Base-by-base conservation (phyloP, 768 basidiomycete genomes). In the Russula foetens region DNA sequence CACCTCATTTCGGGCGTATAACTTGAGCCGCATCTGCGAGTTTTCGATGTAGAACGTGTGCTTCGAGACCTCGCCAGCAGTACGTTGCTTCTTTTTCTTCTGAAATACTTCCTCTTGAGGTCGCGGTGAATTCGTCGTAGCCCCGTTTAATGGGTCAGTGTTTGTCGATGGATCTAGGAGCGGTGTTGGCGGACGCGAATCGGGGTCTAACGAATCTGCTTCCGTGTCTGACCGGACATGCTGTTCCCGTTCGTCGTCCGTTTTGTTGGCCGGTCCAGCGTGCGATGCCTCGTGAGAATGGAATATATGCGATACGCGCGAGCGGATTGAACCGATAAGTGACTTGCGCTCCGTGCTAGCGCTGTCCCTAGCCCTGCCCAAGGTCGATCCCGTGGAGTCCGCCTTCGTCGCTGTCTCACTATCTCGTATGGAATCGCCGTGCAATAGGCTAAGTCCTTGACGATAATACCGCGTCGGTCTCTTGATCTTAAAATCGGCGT, bases 21-120 rank as follows among this genome's bases (percentile, higher is more conserved):
- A 71, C 72, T 95, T 94, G 65, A 98, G 73, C 56, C 83, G 81
- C 80, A 88, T 85, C 73, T 99, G 96, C 8, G 92, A 86, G 69
- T 97, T 98, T 63, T 86, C 79, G 60, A 99, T 82, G 68, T 90
- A 97, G 73, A 98, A 98, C 1, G 92, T 96, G 72, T 98, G 96
- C 66, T 90, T 92, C 43, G 88, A 91, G 6, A 93, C 87, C 59
- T 90, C 86, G 39, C 77, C 76, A 1, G 72, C 67, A 55, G 73
- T 71, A 71, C 76, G 79, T 67, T 72, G 79, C 74, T 73, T 78
- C 71, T 76, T 79, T 59, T 75, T 76, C 54, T 75, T 72, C 45
- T 78, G 76, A 31, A 74, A 73, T 9, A 11, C 53, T 24, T 46
- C 59, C 49, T 75, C 67, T 15, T 71, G 69, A 9, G 63, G 53